Conservation (phyloP, 208 protist species). For the Leishmania major region DNA sequence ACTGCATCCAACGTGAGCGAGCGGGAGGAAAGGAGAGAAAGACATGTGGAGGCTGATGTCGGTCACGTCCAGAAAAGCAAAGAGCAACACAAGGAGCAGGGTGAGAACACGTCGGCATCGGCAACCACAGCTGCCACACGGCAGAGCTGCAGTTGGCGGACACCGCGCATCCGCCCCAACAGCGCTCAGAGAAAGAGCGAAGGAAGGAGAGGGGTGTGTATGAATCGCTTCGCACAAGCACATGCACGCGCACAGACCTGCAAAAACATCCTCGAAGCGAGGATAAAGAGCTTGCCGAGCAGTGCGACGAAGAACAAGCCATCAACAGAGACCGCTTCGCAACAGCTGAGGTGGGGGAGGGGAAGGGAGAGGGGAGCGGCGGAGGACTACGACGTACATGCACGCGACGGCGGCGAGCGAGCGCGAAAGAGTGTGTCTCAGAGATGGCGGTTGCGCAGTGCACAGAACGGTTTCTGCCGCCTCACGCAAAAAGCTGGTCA, state of each 20-base stretch:
- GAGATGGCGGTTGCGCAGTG: not conserved
- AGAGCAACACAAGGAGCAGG: not conserved
- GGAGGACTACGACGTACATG: not conserved
- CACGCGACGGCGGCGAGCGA: not conserved
- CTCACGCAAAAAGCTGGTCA: conserved; percentile 79
- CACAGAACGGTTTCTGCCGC: not conserved
- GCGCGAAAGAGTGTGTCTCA: not conserved
- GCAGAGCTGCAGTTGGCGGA: not conserved
- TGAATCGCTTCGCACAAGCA: not conserved
- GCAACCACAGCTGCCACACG: not conserved
- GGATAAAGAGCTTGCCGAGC: not conserved
- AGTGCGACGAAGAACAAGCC: not conserved
- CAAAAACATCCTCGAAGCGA: not conserved
- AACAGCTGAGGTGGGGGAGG: not conserved
- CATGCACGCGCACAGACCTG: not conserved
- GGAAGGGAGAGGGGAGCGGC: not conserved
- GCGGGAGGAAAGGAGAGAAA: not conserved
- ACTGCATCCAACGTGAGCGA: not conserved
- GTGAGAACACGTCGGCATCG: not conserved
- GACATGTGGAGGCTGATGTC: not conserved
- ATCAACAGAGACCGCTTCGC: not conserved
- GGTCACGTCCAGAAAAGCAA: not conserved
- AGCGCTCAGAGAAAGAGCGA: not conserved
- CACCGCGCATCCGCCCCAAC: not conserved
- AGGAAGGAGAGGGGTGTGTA: not conserved